Base-by-base conservation (phyloP, 805 yeast species). In the Myxozyma sirexii region DNA sequence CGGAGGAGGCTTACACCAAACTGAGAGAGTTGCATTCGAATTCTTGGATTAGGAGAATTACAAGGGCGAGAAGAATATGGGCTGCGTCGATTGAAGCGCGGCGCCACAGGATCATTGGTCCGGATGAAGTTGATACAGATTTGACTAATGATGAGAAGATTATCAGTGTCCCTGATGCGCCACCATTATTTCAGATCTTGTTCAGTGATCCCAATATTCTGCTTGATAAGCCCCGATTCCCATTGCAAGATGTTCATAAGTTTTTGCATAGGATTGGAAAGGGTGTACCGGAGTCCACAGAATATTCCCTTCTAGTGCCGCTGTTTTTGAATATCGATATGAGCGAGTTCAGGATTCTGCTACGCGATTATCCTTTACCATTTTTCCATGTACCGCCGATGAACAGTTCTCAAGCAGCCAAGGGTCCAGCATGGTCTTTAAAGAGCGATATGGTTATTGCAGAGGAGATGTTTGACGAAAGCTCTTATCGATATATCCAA, bases 301-400 rank as follows among this genome's bases (percentile, higher is more conserved):
- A 77, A 53, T 92, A 83, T 71, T 84, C 93, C 0, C 77, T 88
- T 19, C 70, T 86, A 70, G 68, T 91, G 1, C 97, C 97, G 0
- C 67, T 84, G 56, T 76, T 76, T 70, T 44, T 87, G 13, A 82
- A 85, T 56, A 75, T 88, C 52, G 77, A 75, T 15, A 76, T 88
- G 39, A 74, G 76, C 2, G 96, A 90, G 67, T 70, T 85, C 12
- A 75, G 94, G 60, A 79, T 84, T 67, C 93, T 88, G 70, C 67
- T 92, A 60, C 77, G 94, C 56, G 98, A 92, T 69, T 90, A 87
- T 69, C 97, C 97, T 0, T 69, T 93, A 15, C 97, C 98, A 0
- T 74, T 92, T 51, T 71, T 89, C 7, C 84, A 84, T 64, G 82
- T 92, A 62, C 97, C 97, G 0, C 74, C 77, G 13, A 75, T 78